Evolutionary conservation across 2,329 filamentous ascomycete genomes (phyloP), one percentile per base, ranked within the genome.

Genomic region (Hypoxylon sp.): DNA sequence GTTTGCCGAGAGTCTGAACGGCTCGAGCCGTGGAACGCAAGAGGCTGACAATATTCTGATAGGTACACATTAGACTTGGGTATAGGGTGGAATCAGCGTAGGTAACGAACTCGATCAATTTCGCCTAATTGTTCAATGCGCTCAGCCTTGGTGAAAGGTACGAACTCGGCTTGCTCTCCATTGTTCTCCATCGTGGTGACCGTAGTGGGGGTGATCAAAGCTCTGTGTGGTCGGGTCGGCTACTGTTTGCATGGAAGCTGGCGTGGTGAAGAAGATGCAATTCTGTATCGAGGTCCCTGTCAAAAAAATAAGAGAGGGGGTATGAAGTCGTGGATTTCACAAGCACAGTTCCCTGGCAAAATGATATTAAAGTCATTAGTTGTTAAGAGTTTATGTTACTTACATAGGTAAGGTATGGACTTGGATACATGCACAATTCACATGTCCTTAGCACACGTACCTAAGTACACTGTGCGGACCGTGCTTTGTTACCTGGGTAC

Each of bases 111-210:
- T 76, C 88, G 88, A 81, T 97, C 94, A 74, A 97, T 92, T 46
- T 91, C 89, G 73, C 90, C 91, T 62, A 97, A 88, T 76, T 97
- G 93, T 64, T 90, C 85, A 71, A 97, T 94, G 71, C 92, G 92
- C 78, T 97, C 92, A 44, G 91, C 87, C 35, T 91, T 87, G 8
- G 89, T 92, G 72, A 95, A 92, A n/a, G 86, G 85, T 35, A 84
- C 77, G 48, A 85, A 82, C 31, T 77, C 61, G 46, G 77, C 72
- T 30, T 77, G 61, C 13, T 76, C 70, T 57, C 42, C 66, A 35
- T 55, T 66, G 40, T 57, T 69, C 60, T 68, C 69, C 73, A 74
- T 76, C 14, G 30, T 59, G 40, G 30, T 11, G 37, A 30, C 60
- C 54, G 50, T 51, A 13, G 33, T 6, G 37, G 8, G 10, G 30